Conservation (phyloP, 2,329 filamentous ascomycete species). For the Aureobasidium sp. region DNA sequence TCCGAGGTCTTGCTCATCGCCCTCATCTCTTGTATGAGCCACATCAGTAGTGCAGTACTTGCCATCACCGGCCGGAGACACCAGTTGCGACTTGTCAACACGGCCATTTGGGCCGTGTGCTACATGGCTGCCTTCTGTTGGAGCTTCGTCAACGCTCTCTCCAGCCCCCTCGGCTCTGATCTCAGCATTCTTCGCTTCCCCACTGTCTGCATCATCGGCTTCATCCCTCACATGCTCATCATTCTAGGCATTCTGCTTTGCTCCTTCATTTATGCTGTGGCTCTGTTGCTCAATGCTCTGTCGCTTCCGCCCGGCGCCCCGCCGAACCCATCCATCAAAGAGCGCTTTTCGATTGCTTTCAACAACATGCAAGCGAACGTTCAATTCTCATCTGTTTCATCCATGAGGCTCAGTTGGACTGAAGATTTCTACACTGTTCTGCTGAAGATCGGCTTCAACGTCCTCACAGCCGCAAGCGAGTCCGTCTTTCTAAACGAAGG, state of each 20-base stretch:
- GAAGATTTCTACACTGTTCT: conserved; percentile 96
- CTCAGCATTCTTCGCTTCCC: conserved; percentile 74
- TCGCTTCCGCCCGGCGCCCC: conserved; percentile 48
- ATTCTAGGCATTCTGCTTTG: conserved; percentile 70
- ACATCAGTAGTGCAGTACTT: conserved; percentile 73
- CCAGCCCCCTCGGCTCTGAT: conserved; percentile 42
- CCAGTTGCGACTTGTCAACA: conserved; percentile 73
- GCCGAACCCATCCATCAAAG: conserved; percentile 38
- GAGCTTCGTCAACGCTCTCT: conserved; percentile 49
- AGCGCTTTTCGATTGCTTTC: conserved; percentile 63
- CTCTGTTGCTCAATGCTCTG: conserved; percentile 65
- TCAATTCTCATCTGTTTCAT: conserved; percentile 56
- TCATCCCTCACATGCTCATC: conserved; percentile 88
- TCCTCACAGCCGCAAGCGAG: conserved; percentile 87
- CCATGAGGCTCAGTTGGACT: conserved; percentile 69
- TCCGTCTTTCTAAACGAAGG: conserved; percentile 95
- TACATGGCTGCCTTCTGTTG: conserved; percentile 81
- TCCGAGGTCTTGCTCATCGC: conserved; percentile 82
- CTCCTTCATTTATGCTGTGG: conserved; percentile 64
- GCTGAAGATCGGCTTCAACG: conserved; percentile 74
- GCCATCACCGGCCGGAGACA: conserved; percentile 74
- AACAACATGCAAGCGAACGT: conserved; percentile 88
- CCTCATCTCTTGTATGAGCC: conserved; percentile 81
- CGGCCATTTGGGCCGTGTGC: conserved; percentile 78
- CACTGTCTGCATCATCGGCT: conserved; percentile 88